Conservation (phyloP, 2,329 filamentous ascomycete genomes). For the Calonectria honghensis region DNA sequence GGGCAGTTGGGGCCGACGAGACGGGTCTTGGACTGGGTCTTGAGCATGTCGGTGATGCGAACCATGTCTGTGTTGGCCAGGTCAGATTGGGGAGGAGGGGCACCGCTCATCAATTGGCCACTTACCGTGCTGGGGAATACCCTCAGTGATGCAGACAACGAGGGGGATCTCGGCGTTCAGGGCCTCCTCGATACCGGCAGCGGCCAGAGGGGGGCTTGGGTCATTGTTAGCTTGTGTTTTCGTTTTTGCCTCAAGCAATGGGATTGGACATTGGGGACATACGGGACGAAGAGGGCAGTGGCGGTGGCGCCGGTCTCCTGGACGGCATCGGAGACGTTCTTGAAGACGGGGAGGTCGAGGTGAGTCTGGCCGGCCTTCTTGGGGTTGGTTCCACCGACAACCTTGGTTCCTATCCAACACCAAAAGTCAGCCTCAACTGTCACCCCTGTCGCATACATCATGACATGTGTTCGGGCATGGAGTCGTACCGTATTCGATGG, state of each 20-base stretch:
- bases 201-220: constrained; percentile 91
- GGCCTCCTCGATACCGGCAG: constrained; percentile 97
- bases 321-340: constrained; percentile 89
- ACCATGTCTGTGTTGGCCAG: constrained; percentile 86
- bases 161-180: constrained; percentile 94
- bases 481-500: constrained; percentile 94
- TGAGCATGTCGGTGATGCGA: constrained; percentile 97
- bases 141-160: constrained; percentile 98
- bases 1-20: constrained; percentile 99
- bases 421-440: constrained; percentile 52
- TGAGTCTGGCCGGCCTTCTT: constrained; percentile 97
- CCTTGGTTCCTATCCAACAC: constrained; percentile 84
- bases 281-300: constrained; percentile 97
- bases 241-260: constrained; percentile 27
- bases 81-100: constrained; percentile 40
- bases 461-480: constrained; percentile 50
- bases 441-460: constrained; percentile 53
- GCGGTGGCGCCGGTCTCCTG: constrained; percentile 93
- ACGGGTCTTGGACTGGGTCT: constrained; percentile 97
- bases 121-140: constrained; percentile 96
- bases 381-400: constrained; percentile 98
- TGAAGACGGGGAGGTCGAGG: constrained; percentile 94
- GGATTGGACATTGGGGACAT: constrained; percentile 59
- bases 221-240: constrained; percentile 37
- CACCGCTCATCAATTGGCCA: constrained; percentile 44